A percentile compares a stretch with the other conserved stretches of the same genome.
These are phyloP conservation scores for Chaetomium sp. DNA, from an alignment of 2,329 filamentous ascomycete species.

Conservation along the genomic window DNA sequence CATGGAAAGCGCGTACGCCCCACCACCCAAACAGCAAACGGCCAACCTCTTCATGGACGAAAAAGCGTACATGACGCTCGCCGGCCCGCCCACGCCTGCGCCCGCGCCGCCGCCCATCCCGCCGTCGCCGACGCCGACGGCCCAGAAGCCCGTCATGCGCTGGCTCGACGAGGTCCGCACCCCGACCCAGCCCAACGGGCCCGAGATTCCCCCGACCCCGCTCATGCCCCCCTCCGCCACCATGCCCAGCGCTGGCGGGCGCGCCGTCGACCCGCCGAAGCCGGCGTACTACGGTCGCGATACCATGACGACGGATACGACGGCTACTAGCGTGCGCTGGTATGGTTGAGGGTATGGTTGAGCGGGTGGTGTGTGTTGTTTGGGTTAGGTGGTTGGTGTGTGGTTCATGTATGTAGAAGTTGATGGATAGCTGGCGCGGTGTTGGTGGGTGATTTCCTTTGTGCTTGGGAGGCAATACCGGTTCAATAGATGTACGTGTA, in stretches of 20 bases:
- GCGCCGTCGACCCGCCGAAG: conserved; percentile 16
- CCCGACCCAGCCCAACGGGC: conserved; percentile 26
- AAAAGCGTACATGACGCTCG: conserved; percentile 30
- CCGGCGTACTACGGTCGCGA: conserved; percentile 24
- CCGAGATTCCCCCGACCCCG: conserved; percentile 24
- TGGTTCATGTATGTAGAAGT: background rate
- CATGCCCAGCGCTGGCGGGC: background rate
- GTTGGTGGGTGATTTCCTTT: background rate
- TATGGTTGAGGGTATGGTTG: conserved; percentile 17
- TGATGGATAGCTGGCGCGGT: background rate
- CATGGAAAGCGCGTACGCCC: conserved; percentile 19
- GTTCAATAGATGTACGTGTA: background rate
- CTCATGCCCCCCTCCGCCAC: conserved; percentile 5
- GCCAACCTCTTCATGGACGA: conserved; percentile 25
- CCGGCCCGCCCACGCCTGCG: conserved; percentile 14
- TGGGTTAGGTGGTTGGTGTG: background rate
- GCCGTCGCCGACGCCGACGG: conserved; percentile 8
- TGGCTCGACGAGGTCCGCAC: conserved; percentile 32
- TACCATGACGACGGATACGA: conserved; percentile 31
- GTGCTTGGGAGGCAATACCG: background rate
- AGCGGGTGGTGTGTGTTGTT: background rate
- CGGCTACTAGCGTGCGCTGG: conserved; percentile 23
- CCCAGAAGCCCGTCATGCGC: conserved; percentile 24
- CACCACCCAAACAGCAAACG: background rate
- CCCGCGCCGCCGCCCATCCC: background rate